Evolutionary conservation across 371 early-diverging fungal species (phyloP).

Genomic region (Mucor mucedo): DNA sequence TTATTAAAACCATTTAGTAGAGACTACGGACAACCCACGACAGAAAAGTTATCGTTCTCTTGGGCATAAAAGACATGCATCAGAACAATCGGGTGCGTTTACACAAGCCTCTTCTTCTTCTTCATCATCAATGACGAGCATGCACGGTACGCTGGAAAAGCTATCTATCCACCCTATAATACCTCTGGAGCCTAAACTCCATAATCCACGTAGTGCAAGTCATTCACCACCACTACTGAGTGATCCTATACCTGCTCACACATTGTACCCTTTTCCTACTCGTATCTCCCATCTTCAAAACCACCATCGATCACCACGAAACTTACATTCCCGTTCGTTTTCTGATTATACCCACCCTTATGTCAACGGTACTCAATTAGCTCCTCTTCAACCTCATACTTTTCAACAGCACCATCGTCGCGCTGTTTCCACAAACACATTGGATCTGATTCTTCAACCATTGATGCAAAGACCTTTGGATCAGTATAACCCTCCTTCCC

Average conservation of each 20-base stretch:
- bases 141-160: neutral
- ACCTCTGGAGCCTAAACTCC: slow-evolving; percentile 11
- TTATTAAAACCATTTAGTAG: neutral
- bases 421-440: slow-evolving; percentile 48
- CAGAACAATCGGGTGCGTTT: slow-evolving; percentile 19
- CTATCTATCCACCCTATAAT: neutral
- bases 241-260: slow-evolving; percentile 15
- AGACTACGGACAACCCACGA: neutral
- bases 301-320: slow-evolving; percentile 31
- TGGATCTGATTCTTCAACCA: slow-evolving; percentile 43
- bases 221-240: slow-evolving; percentile 16
- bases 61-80: slow-evolving; percentile 38
- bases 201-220: slow-evolving; percentile 7
- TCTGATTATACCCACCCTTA: slow-evolving; percentile 58
- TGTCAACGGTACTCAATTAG: slow-evolving; percentile 21
- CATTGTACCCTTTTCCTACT: slow-evolving; percentile 6
- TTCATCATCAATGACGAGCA: slow-evolving; percentile 1
- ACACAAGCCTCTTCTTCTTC: neutral
- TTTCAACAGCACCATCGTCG: slow-evolving; percentile 35
- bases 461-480: slow-evolving; percentile 24
- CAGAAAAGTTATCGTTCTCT: slow-evolving; percentile 1
- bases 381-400: slow-evolving; percentile 16
- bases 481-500: slow-evolving; percentile 9
- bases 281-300: slow-evolving; percentile 23
- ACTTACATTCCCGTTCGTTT: slow-evolving; percentile 52